Conservation (phyloP, 164 flowering plant species). For the Umbilicus rupestris region DNA sequence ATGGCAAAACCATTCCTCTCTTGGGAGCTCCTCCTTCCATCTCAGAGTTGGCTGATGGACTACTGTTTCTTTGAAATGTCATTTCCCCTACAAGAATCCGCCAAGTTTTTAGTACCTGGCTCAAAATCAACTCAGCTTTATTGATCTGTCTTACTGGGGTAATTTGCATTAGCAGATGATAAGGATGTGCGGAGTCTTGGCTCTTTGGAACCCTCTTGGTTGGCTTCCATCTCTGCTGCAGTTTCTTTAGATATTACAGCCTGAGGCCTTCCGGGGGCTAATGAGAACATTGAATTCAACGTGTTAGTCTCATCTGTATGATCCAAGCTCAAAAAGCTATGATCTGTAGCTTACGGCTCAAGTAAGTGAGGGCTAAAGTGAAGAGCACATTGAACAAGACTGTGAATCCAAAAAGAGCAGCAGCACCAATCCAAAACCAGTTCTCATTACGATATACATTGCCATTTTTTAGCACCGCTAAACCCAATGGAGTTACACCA, state of each 20-base stretch:
- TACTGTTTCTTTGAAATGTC: conserved; percentile 38
- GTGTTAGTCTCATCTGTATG: not conserved
- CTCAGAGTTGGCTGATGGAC: conserved; percentile 35
- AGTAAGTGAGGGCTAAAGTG: conserved; percentile 65
- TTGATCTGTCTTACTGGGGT: conserved; percentile 32
- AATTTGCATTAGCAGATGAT: conserved; percentile 46
- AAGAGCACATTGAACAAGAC: conserved; percentile 66
- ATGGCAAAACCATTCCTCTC: conserved; percentile 95
- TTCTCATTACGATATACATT: conserved; percentile 33
- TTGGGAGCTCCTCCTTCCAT: conserved; percentile 58
- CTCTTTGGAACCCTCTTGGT: conserved; percentile 18
- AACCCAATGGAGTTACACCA: conserved; percentile 28
- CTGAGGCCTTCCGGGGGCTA: conserved; percentile 72
- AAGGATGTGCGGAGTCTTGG: conserved; percentile 25
- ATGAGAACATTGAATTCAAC: not conserved
- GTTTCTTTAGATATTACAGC: conserved; percentile 46
- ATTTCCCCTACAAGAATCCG: conserved; percentile 49
- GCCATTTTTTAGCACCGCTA: conserved; percentile 30
- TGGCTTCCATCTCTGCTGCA: conserved; percentile 30
- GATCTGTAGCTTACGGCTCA: conserved; percentile 43
- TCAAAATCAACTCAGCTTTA: not conserved
- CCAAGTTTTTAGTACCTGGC: not conserved
- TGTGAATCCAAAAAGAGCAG: conserved; percentile 55
- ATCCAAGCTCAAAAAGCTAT: not conserved
- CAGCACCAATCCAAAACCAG: conserved; percentile 87